These are phyloP conservation scores for Vitis hybrid DNA, from an alignment of 177 flowering plant species.

Conservation along the genomic window DNA sequence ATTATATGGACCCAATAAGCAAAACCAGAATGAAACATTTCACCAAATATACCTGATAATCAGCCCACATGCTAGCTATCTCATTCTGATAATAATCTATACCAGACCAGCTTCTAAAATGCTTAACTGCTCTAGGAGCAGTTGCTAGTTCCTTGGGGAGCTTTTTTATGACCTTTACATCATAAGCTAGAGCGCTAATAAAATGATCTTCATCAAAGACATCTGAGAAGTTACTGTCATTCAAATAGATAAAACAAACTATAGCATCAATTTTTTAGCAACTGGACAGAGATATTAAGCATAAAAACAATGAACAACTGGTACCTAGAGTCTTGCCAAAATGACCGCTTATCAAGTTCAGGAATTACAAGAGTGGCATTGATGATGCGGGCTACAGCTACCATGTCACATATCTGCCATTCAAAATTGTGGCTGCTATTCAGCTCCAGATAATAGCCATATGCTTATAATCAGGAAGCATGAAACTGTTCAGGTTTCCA, in stretches of 20 bases:
- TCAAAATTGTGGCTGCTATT: conserved; percentile 9
- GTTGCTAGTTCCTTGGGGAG: conserved; percentile 67
- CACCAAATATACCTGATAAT: conserved; percentile 56
- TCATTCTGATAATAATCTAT: conserved; percentile 77
- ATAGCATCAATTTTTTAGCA: conserved; percentile 4
- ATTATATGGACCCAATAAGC: neutral
- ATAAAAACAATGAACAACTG: conserved; percentile 1
- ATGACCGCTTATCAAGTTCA: conserved; percentile 87
- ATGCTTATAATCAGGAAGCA: neutral
- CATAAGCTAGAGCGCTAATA: conserved; percentile 65
- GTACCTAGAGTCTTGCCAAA: conserved; percentile 93
- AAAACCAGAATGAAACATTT: neutral
- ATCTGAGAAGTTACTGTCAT: conserved; percentile 91
- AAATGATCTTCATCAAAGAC: conserved; percentile 89
- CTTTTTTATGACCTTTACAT: conserved; percentile 73
- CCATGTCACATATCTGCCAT: conserved; percentile 97
- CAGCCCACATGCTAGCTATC: conserved; percentile 81
- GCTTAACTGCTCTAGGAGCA: conserved; percentile 63
- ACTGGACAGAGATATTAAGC: neutral
- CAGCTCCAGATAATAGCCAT: neutral
- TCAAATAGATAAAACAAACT: conserved; percentile 7
- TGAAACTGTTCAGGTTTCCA: too few relatives aligned
- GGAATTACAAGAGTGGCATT: conserved; percentile 97
- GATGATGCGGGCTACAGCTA: conserved; percentile 87
- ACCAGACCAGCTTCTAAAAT: conserved; percentile 94